phyloP scores from a whole-genome alignment of 1,284 basidiomycete genomes.

The Phaffia rhodozyma region DNA sequence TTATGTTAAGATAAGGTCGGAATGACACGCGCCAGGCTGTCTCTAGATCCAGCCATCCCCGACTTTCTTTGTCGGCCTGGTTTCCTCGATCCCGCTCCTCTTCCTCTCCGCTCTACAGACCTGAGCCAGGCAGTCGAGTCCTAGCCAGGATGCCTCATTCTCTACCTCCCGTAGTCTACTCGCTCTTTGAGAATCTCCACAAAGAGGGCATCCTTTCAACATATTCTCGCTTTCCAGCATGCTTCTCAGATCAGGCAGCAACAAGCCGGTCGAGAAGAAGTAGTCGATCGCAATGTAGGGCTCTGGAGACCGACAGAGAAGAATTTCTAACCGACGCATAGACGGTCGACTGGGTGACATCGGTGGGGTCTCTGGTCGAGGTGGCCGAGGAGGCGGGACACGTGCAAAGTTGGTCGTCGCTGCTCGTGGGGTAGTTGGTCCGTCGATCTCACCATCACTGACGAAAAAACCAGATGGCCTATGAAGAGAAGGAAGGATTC shows the following conservation, averaged over 20 bases:
- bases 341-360: background rate
- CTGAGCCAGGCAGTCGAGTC: background rate
- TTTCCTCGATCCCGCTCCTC: background rate
- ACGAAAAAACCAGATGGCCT: background rate
- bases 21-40: no score
- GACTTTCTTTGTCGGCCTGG: no score
- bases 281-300: conserved; percentile 4
- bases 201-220: conserved; percentile 1
- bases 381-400: background rate
- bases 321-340: background rate
- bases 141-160: background rate
- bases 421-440: background rate
- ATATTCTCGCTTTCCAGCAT: background rate
- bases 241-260: background rate
- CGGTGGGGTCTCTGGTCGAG: background rate
- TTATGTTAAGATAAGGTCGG: no score
- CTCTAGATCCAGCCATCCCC: no score
- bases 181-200: background rate
- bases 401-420: background rate
- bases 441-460: no score
- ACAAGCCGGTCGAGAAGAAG: conserved; percentile 2
- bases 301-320: conserved; percentile 6
- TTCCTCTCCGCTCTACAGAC: conserved; percentile 1
- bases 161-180: conserved; percentile 1
- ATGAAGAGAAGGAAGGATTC: conserved; percentile 9